Percentiles rank a stretch among this genome's conserved stretches.
These are phyloP conservation scores for Rhipidocladum racemiflorum DNA, from an alignment of 176 grass and related monocot species.

Conservation along the genomic window DNA sequence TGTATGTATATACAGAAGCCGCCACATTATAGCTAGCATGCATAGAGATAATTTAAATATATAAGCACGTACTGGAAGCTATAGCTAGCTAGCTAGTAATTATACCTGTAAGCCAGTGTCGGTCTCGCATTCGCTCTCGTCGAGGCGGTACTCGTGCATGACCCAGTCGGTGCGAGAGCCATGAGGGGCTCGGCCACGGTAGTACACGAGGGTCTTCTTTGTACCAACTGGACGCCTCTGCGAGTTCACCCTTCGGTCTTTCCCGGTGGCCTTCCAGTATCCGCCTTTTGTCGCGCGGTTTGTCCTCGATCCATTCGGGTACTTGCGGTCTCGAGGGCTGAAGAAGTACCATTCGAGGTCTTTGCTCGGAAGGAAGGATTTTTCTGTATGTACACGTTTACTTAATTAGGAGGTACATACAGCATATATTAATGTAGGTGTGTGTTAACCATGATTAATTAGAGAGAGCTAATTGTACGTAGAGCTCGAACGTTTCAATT, in stretches of 20 bases:
- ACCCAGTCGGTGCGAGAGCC: constrained; percentile 95
- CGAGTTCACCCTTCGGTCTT: constrained; percentile 80
- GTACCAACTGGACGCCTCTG: constrained; percentile 73
- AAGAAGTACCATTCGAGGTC: constrained; percentile 99
- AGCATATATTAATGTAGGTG: not conserved
- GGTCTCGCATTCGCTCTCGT: constrained; percentile 86
- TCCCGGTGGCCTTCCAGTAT: constrained; percentile 99
- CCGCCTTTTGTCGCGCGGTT: constrained; percentile 93
- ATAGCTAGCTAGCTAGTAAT: too few relatives aligned
- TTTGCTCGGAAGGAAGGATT: constrained; percentile 97
- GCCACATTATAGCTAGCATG: not conserved
- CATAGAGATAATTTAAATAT: constrained; percentile 1
- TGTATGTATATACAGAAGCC: too few relatives aligned
- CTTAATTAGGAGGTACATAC: too few relatives aligned
- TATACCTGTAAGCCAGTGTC: constrained; percentile 84
- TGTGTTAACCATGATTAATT: constrained; percentile 24
- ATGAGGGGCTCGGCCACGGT: constrained; percentile 88
- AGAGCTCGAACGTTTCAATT: not conserved
- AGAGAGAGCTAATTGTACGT: constrained; percentile 7
- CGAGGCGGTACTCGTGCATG: constrained; percentile 98
- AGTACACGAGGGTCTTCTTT: constrained; percentile 99
- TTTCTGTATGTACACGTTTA: too few relatives aligned
- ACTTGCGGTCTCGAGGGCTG: constrained; percentile 97
- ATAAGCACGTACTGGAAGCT: too few relatives aligned
- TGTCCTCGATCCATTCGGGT: constrained; percentile 93